Base-by-base conservation (phyloP, 805 yeast genomes). In the Nematodospora valgi region DNA sequence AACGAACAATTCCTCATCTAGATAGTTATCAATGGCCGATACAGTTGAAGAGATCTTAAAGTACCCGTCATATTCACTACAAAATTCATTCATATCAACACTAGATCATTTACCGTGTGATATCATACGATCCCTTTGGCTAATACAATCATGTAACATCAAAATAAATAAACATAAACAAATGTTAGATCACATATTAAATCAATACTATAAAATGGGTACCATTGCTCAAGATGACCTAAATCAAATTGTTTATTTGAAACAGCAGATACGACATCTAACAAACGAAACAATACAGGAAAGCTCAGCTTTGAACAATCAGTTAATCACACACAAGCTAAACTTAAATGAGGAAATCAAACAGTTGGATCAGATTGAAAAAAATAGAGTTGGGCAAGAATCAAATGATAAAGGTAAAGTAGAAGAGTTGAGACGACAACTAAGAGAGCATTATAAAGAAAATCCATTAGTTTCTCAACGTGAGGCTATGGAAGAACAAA, bases 61-160 rank as follows among this genome's bases (percentile, higher is more conserved):
- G 6, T 21, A 10, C 17, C 35, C 35, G 4, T 35, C 59, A 5
- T 41, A 55, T 30, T 56, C 63, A 8, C 47, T 62, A 16, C 52
- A 55, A 37, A 64, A 58, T 43, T 52, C 70, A 17, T 67, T 62
- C 43, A 58, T 67, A 21, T 56, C 70, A 15, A 64, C 70, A 4
- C 51, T 66, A 7, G 73, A 67, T 39, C 73, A 67, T 40, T 49
- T 67, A 23, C 72, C 73, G 17, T 58, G 70, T 37, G 73, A 67
- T 37, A 49, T 67, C 3, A 54, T 66, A 27, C 59, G 73, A 31
- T 61, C 70, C 6, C 45, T 66, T 7, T 67, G 73, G 73, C 45
- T 65, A 12, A 54, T 67, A 3, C 73, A 67, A 35, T 45, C 59
- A 10, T 54, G 65, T 33, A 67, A 66, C 35, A 44, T 62, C 14